Evolutionary conservation across 2,329 filamentous ascomycete genomes (phyloP), one percentile per base, ranked within the genome.

Genomic region (Sphaerulina populicola): DNA sequence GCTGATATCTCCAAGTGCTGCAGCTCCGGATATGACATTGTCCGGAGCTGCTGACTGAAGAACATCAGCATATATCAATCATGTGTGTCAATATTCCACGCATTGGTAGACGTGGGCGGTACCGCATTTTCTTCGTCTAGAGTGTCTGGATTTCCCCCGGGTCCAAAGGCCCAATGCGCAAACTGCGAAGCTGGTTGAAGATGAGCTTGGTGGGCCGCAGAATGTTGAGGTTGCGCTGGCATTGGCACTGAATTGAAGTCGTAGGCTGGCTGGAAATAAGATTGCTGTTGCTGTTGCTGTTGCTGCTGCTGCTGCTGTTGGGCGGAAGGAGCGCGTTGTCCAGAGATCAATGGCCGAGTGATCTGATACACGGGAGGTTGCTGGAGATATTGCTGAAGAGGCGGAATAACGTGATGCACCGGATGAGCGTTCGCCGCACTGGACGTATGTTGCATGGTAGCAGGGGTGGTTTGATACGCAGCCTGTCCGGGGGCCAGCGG

Each of bases 111-210:
- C 12, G 57, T 54, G 12, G 63, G 63, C 47, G 61, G 59, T 58
- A 65, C 61, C 45, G 63, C 61, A 46, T 63, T 64, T 49, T 66
- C 63, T 41, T 66, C 62, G 31, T 65, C 62, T 42, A 63, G 36
- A 10, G 58, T 59, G 36, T 62, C 53, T 9, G 60, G 58, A 37
- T 56, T 52, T 2, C 47, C 58, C 38, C 40, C 57, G 37, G 56
- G 38, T 3, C 57, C 60, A 6, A 53, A 49, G 50, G 49, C 54
- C 64, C 64, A 66, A 18, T 51, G 56, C 3, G 62, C 62, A 38
- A 66, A 66, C 36, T 66, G 64, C 12, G 55, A 53, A 44, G 49
- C 54, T 39, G 60, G 52, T 33, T 60, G 47, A 46, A 54, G 40
- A 47, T 50, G 46, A 35, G 36, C 30, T 45, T 49, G 53, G 18